These are phyloP conservation scores for Periconia sp. DNA, from an alignment of 2,329 filamentous ascomycete species.

Conservation along the genomic window DNA sequence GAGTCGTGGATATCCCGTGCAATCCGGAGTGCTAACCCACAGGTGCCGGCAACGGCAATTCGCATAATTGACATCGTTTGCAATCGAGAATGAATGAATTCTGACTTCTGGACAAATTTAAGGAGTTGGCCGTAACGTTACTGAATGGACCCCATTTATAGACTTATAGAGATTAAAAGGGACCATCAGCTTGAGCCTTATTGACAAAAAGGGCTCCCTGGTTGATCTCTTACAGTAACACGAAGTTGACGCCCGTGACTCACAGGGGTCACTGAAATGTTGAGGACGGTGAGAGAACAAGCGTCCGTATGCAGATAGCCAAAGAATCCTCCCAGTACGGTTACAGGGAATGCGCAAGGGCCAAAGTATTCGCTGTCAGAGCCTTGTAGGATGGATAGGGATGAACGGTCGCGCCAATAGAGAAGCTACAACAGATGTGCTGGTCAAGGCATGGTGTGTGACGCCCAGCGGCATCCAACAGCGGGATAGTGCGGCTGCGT, in stretches of 20 bases:
- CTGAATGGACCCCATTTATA: constrained; percentile 20
- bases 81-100: no score
- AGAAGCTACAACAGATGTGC: constrained; percentile 9
- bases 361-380: constrained; percentile 8
- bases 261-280: constrained; percentile 25
- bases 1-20: constrained; percentile 64
- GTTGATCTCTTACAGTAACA: constrained; percentile 19
- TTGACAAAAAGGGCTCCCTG: constrained; percentile 11
- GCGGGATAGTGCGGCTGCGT: constrained; percentile 15
- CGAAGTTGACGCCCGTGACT: constrained; percentile 33
- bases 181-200: constrained; percentile 16
- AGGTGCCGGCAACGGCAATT: constrained; percentile 67
- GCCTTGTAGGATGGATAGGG: constrained; percentile 9
- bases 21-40: constrained; percentile 64
- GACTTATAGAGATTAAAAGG: constrained; percentile 7
- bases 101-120: no score
- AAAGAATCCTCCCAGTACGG: constrained; percentile 3
- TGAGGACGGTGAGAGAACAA: constrained; percentile 30
- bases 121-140: background rate
- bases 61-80: constrained; percentile 62
- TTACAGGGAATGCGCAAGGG: constrained; percentile 3
- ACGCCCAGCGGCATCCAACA: constrained; percentile 6
- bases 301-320: constrained; percentile 18
- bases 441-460: constrained; percentile 12
- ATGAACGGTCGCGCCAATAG: constrained; percentile 24